Percentiles rank a stretch among this genome's conserved stretches.
phyloP scores from a whole-genome alignment of 2,329 filamentous ascomycete species.

The Paraphoma chrysanthemicola region DNA sequence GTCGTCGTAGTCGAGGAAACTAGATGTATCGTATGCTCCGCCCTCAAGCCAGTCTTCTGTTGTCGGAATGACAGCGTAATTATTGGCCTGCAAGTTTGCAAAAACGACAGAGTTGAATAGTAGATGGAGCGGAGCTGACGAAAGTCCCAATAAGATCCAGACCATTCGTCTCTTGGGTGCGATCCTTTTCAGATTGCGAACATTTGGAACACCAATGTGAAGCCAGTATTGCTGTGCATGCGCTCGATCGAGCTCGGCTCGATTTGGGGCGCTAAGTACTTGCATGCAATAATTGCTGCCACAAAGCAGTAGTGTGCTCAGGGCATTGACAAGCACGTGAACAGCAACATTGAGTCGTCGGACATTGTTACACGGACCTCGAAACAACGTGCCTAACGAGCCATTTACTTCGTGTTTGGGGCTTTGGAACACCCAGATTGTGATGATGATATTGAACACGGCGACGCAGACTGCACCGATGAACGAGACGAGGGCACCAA shows the following conservation, averaged over 20 bases:
- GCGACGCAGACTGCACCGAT: conserved; percentile 7
- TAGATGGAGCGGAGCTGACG: conserved; percentile 23
- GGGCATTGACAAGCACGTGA: conserved; percentile 58
- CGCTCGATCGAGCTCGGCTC: conserved; percentile 26
- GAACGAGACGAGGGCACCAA: conserved; percentile 9
- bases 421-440: conserved; percentile 5
- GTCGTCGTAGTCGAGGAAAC: neutral
- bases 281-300: conserved; percentile 40
- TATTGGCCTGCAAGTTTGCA: conserved; percentile 22
- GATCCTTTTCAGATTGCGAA: conserved; percentile 43
- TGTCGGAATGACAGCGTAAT: conserved; percentile 15
- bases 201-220: conserved; percentile 50
- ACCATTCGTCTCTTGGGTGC: conserved; percentile 4
- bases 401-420: neutral
- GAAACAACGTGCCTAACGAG: neutral
- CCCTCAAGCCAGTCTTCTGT: conserved; percentile 18
- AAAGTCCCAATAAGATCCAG: conserved; percentile 9
- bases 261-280: conserved; percentile 27
- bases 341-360: conserved; percentile 22
- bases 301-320: conserved; percentile 42
- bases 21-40: conserved; percentile 9
- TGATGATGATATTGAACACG: conserved; percentile 10
- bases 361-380: conserved; percentile 7
- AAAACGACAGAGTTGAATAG: conserved; percentile 26
- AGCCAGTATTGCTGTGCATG: conserved; percentile 48